These are phyloP conservation scores for Coemansia biformis DNA, from an alignment of 192 early-diverging fungal species.

Conservation along the genomic window DNA sequence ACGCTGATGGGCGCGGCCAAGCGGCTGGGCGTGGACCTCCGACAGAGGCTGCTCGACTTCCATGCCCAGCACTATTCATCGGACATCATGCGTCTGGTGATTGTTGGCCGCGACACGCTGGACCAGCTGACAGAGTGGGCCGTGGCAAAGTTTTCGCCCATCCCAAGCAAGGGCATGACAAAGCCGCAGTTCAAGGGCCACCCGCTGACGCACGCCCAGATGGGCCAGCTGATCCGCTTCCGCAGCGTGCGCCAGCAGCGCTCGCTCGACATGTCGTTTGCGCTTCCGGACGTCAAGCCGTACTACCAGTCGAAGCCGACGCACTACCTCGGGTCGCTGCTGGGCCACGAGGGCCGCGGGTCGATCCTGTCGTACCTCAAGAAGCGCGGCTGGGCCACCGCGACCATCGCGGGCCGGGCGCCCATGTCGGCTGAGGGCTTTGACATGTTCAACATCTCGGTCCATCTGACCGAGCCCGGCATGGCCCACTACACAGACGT, in stretches of 20 bases:
- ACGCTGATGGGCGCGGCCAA: constrained; percentile 59
- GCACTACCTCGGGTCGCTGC: constrained; percentile 76
- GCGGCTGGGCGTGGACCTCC: constrained; percentile 73
- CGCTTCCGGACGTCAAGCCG: constrained; percentile 74
- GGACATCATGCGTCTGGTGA: constrained; percentile 90
- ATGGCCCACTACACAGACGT: constrained; percentile 73
- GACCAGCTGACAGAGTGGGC: constrained; percentile 81
- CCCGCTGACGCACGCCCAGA: constrained; percentile 68
- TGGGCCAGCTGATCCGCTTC: constrained; percentile 64
- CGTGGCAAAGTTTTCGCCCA: constrained; percentile 69
- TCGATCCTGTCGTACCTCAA: constrained; percentile 83
- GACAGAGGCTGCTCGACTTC: constrained; percentile 80
- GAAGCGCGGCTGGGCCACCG: constrained; percentile 84
- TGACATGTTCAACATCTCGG: constrained; percentile 70
- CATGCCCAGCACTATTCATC: constrained; percentile 87
- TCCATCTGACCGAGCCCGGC: constrained; percentile 82
- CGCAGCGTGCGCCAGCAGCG: constrained; percentile 80
- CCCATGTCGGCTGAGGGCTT: constrained; percentile 60
- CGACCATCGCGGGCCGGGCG: constrained; percentile 59
- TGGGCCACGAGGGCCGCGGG: constrained; percentile 88
- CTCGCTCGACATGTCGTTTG: constrained; percentile 75
- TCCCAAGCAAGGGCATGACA: constrained; percentile 70
- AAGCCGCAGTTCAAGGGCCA: constrained; percentile 65
- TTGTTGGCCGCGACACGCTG: constrained; percentile 83
- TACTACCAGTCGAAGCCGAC: constrained; percentile 58